Base-by-base conservation (phyloP, 2,329 filamentous ascomycete genomes). In the Exophiala alcalophila region DNA sequence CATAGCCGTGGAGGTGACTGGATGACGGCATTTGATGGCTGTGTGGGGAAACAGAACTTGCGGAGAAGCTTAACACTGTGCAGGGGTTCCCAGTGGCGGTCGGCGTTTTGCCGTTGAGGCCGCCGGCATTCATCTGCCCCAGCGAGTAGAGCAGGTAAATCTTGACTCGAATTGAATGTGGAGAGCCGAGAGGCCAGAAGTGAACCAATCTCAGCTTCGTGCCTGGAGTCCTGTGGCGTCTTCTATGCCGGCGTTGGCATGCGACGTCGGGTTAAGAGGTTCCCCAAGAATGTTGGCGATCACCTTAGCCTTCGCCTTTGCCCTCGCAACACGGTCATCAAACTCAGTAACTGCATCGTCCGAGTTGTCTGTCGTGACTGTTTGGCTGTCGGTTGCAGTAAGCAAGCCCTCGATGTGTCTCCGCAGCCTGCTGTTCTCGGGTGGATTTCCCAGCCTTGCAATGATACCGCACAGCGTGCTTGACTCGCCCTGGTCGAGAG, bases 301-400 rank as follows among this genome's bases (percentile, higher is more conserved):
- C 32, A 98, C 77, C 65, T 91, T 94, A 1, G 79, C 78, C 62
- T 95, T 96, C 3, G 84, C 84, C 55, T 81, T 78, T 3, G 89
- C 91, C 52, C 86, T 78, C 66, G 90, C 92, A 26, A 94, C 61
- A 9, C 90, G 76, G 61, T 96, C 87, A 58, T 98, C 92, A 59
- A 94, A 90, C 58, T 96, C 90, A 36, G 84, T 84, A 15, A 98
- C 89, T 0, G 84, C 83, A 32, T 94, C 87, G 60, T 97, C 91
- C 4, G 79, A 84, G 61, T 98, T 98, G 46, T 83, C 75, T 14
- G 82, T 90, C 11, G 82, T 81, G 29, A 96, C 66, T 1, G 81
- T 91, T 4, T 81, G 80, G 0, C 83, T 82, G 61, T 95, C 88
- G 3, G 88, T 81, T 10, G 96, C 72, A 16, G 84, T 82, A 49